Percentiles rank a stretch among this genome's conserved stretches.
Evolutionary conservation across 2,329 filamentous ascomycete species (phyloP).

Genomic region (Thyridium curvatum): DNA sequence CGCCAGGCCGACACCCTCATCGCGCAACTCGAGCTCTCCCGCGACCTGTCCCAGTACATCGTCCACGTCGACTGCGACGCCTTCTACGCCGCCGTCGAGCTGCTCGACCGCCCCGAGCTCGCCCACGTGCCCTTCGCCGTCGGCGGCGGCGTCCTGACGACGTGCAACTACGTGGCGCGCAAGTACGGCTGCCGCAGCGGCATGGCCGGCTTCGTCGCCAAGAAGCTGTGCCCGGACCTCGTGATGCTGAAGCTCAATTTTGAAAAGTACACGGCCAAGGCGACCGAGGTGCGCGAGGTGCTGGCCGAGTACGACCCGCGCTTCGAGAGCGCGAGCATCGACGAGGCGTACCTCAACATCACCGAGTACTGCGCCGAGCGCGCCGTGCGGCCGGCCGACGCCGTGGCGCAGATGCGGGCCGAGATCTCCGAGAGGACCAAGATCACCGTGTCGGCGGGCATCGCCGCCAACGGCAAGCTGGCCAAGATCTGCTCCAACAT

Average conservation of each 20-base stretch:
- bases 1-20: conserved; percentile 78
- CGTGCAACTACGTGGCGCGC: conserved; percentile 81
- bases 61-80: conserved; percentile 97
- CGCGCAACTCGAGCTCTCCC: conserved; percentile 66
- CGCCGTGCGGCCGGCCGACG: conserved; percentile 60
- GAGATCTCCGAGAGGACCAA: conserved; percentile 71
- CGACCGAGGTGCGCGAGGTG: conserved; percentile 76
- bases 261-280: conserved; percentile 85
- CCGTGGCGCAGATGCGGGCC: conserved; percentile 68
- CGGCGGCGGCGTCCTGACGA: conserved; percentile 60
- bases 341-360: conserved; percentile 95
- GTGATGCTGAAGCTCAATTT: conserved; percentile 81
- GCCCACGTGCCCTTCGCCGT: conserved; percentile 87
- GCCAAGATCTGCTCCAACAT: conserved; percentile 94
- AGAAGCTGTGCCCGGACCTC: conserved; percentile 84
- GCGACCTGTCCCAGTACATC: conserved; percentile 78
- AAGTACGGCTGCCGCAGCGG: conserved; percentile 88
- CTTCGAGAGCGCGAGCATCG: conserved; percentile 90
- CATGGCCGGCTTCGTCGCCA: conserved; percentile 94
- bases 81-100: conserved; percentile 94
- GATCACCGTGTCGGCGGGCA: conserved; percentile 89
- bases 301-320: conserved; percentile 81
- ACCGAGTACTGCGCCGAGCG: conserved; percentile 76
- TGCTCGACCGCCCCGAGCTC: conserved; percentile 75
- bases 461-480: conserved; percentile 86